phyloP scores from a whole-genome alignment of 2,329 filamentous ascomycete species.

The Nothophoma quercina region DNA sequence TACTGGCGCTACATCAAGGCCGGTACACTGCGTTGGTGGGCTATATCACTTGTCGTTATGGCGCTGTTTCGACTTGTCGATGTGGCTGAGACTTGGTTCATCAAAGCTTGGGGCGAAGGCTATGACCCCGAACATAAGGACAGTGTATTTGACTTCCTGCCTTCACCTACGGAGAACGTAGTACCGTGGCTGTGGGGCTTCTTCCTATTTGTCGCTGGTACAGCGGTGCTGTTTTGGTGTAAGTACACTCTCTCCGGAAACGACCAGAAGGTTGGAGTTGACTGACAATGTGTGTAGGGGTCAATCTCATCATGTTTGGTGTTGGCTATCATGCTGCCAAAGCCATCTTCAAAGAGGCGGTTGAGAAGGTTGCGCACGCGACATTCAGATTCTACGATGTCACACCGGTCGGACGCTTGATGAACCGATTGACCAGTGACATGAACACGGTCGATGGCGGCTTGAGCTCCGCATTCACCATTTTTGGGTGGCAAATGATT shows the following conservation, averaged over 20 bases:
- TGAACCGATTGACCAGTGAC: constrained; percentile 91
- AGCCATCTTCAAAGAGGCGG: constrained; percentile 74
- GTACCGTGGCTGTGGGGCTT: constrained; percentile 78
- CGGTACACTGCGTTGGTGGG: constrained; percentile 78
- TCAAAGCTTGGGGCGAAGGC: constrained; percentile 86
- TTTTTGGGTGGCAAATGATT: constrained; percentile 73
- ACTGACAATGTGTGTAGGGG: no score
- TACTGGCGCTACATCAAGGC: constrained; percentile 89
- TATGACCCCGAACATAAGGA: constrained; percentile 58
- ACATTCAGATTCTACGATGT: constrained; percentile 92
- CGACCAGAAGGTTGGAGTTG: no score
- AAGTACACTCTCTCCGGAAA: no score
- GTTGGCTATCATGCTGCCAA: constrained; percentile 82
- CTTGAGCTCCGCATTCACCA: constrained; percentile 77
- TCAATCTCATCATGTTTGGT: constrained; percentile 73
- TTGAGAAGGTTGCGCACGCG: constrained; percentile 76
- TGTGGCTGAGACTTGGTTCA: constrained; percentile 76
- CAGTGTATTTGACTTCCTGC: constrained; percentile 59
- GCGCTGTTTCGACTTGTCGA: constrained; percentile 69
- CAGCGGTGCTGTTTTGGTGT: constrained; percentile 58
- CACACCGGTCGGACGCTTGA: constrained; percentile 85
- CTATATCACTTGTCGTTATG: constrained; percentile 68
- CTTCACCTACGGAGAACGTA: constrained; percentile 72
- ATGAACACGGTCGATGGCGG: constrained; percentile 89
- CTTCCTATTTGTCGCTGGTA: constrained; percentile 61